Base-by-base conservation (phyloP, 202 grass and related monocot genomes). In the Zizania palustris region DNA sequence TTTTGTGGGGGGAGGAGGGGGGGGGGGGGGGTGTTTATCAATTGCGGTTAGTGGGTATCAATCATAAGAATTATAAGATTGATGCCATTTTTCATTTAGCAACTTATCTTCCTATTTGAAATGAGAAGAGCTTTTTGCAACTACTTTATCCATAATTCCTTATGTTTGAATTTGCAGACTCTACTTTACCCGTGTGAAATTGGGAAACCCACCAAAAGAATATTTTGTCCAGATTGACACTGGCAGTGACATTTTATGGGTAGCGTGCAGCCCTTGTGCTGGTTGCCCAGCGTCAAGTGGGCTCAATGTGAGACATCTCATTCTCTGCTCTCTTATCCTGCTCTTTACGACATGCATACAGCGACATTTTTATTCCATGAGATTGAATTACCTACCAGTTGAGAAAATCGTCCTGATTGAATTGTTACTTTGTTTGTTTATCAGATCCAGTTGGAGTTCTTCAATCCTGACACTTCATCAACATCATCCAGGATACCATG, bases 381-480 rank as follows among this genome's bases (percentile, higher is more conserved):
- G 45, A 72, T 65, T 35, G 51, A 48, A 50, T 44, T 46, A 15
- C 4, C 28, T 81, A 46, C 39, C 67, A 85, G 10, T 61, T 73
- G 78, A 45, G 56, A 75, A 60, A 11, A 11, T 61, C 5, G 16
- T 80, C 44, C 70, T 71, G 35, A 66, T 80, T 28, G 33, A 55
- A 67, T 46, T 9, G 21, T 50, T 81, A 11, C 9, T 40, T 40
- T 74, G 11, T 71, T 65, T 56, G 19, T 60, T 80, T 78, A 63
- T 80, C 81, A 97, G 95, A 97, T 97, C 64, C 85, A 85, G 37
- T 77, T 94, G 87, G 91, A 88, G 60, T 90, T 65, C 66, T 97
- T 92, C 82, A 90, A 88, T 49, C 86, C 95, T 45, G 91, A 86
- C 42, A 44, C 77, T 61, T 97, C 95, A 70, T 87, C 82, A 51